These are phyloP conservation scores for Achaetomiella virescens DNA, from an alignment of 495 filamentous ascomycete species.

Conservation along the genomic window DNA sequence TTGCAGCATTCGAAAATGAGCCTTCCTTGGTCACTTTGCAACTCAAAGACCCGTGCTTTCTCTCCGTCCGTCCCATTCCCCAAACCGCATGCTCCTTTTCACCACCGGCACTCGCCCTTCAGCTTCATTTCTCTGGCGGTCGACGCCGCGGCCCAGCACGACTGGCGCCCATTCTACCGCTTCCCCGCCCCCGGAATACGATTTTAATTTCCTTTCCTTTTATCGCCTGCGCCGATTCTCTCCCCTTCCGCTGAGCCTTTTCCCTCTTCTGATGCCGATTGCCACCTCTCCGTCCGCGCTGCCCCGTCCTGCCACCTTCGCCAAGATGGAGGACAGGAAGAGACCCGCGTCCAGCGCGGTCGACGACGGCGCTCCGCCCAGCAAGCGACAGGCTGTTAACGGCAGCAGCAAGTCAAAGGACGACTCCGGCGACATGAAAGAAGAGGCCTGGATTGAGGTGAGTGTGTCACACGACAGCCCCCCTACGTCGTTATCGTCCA, in stretches of 20 bases:
- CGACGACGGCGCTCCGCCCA: constrained; percentile 75
- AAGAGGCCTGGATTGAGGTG: constrained; percentile 77
- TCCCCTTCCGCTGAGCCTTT: constrained; percentile 28
- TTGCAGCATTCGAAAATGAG: constrained; percentile 23
- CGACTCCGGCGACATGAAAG: constrained; percentile 69
- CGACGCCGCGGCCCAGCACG: constrained; percentile 1
- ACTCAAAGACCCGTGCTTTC: constrained; percentile 19
- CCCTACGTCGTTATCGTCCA: constrained; percentile 17
- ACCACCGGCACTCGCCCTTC: constrained; percentile 6
- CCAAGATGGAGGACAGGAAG: constrained; percentile 98
- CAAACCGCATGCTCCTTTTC: constrained; percentile 28
- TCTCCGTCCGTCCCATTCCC: constrained; percentile 24
- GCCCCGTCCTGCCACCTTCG: constrained; percentile 57
- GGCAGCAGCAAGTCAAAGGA: constrained; percentile 65
- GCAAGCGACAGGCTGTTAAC: constrained; percentile 81
- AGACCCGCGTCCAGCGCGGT: constrained; percentile 66
- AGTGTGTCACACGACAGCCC: constrained; percentile 40
- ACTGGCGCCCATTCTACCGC: constrained; percentile 31
- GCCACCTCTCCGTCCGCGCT: constrained; percentile 62
- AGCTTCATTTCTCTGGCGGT: constrained; percentile 9
- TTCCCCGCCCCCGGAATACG: constrained; percentile 18
- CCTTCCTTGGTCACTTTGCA: constrained; percentile 20
- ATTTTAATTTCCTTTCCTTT: constrained; percentile 30
- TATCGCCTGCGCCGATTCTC: constrained; percentile 22
- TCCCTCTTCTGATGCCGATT: constrained; percentile 72